Conservation (phyloP, 805 yeast genomes). For the Suhomyces tanzawaensis region DNA sequence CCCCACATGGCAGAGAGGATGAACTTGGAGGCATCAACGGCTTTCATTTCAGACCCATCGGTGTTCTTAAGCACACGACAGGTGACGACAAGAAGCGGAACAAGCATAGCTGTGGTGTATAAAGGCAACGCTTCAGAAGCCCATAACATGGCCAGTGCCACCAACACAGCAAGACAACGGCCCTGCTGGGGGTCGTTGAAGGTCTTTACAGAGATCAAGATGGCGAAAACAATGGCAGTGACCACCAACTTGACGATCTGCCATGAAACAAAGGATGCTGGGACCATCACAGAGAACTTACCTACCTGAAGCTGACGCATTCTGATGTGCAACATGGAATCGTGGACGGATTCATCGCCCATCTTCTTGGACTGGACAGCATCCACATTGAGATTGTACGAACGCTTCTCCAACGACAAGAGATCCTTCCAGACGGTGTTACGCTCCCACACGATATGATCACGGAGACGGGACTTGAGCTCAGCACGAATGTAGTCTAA, state of each 20-base stretch:
- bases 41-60: slow-evolving; percentile 49
- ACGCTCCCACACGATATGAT: slow-evolving; percentile 95
- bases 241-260: slow-evolving; percentile 48
- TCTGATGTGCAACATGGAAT: slow-evolving; percentile 20
- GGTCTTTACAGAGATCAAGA: slow-evolving; percentile 54
- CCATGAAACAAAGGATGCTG: slow-evolving; percentile 46
- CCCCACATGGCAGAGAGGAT: slow-evolving; percentile 93
- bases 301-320: slow-evolving; percentile 13
- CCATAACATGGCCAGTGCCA: slow-evolving; percentile 52
- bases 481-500: slow-evolving; percentile 43
- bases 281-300: slow-evolving; percentile 28
- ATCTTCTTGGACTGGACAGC: slow-evolving; percentile 18
- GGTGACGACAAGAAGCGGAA: slow-evolving; percentile 46
- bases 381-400: slow-evolving; percentile 28
- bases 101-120: slow-evolving; percentile 47
- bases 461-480: slow-evolving; percentile 61
- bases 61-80: slow-evolving; percentile 50
- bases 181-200: slow-evolving; percentile 63
- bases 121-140: slow-evolving; percentile 53
- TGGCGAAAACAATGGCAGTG: slow-evolving; percentile 50
- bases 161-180: slow-evolving; percentile 69
- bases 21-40: slow-evolving; percentile 71
- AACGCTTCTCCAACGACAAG: slow-evolving; percentile 59
- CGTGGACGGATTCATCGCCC: slow-evolving; percentile 23
- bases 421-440: slow-evolving; percentile 97